Evolutionary conservation across 163 green algal genomes (phyloP), one percentile per base, ranked within the genome.

Genomic region (Scenedesmus sp.): DNA sequence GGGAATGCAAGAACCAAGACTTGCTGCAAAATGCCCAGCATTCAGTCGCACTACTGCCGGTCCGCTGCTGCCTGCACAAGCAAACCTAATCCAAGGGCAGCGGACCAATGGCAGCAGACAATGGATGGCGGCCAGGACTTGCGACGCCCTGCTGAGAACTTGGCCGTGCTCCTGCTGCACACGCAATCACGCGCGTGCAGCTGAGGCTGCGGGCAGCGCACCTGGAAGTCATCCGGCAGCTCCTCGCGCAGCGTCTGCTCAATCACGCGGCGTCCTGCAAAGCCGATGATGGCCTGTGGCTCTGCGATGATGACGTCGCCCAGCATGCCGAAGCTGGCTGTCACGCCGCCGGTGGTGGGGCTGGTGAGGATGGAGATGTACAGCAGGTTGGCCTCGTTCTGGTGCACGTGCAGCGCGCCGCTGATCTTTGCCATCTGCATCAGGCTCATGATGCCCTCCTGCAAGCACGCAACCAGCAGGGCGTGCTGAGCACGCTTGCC

Each of bases 221-320:
- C 93, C 93, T 96, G 94, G 92, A 96, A 96, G 88, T 96, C 94
- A 85, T 96, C 94, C 6, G 94, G 94, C 90, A 96, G 92, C 92
- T 95, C 89, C 93, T 96, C 94, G 49, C 94, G 85, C 40, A 95
- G 93, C 22, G 92, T 95, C 93, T 97, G 95, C 94, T 97, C 95
- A 93, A 97, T 97, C 72, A 97, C 95, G 84, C 95, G 93, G 51
- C 94, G 94, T 30, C 95, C 95, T 1, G 95, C 95, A 95, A 97
- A 97, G 83, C 95, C 95, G 68, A 97, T 97, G 89, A 97, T 94
- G 82, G 94, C 94, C 92, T 96, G 94, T 12, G 95, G 95, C 92
- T 97, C 95, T 80, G 92, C 94, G 43, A 97, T 94, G 90, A 97
- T 96, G 83, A 97, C 89, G 92, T 97, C 95, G 37, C 95, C 95